phyloP scores from a whole-genome alignment of 2,329 filamentous ascomycete species.

The Zarea fungicola region DNA sequence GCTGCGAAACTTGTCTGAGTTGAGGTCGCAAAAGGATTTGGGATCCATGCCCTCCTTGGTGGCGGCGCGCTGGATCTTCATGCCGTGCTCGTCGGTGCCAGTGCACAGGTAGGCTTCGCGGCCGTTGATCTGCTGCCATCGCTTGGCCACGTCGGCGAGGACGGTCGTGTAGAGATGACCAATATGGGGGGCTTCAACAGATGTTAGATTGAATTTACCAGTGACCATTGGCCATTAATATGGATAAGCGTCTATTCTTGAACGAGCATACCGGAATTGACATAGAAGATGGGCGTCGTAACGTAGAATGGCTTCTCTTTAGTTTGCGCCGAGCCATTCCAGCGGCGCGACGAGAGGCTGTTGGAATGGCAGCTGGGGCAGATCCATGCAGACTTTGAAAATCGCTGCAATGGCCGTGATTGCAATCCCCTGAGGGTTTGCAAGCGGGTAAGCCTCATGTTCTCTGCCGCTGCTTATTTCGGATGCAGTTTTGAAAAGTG shows the following conservation, averaged over 20 bases:
- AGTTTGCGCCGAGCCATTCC: constrained; percentile 23
- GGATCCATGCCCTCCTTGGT: constrained; percentile 63
- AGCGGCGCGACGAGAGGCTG: constrained; percentile 21
- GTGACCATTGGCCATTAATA: no score
- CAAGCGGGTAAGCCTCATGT: constrained; percentile 26
- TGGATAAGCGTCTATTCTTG: not conserved
- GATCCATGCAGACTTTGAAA: constrained; percentile 20
- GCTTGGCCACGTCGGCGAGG: constrained; percentile 83
- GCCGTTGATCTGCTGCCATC: constrained; percentile 78
- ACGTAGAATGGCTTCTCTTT: constrained; percentile 80
- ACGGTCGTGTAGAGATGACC: constrained; percentile 94
- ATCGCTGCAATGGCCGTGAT: constrained; percentile 17
- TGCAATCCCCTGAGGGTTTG: constrained; percentile 23
- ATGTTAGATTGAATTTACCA: constrained; percentile 14
- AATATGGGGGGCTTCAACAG: constrained; percentile 71
- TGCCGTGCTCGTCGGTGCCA: constrained; percentile 94
- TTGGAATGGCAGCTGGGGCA: constrained; percentile 25
- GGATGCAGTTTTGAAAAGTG: not conserved
- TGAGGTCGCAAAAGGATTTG: constrained; percentile 83
- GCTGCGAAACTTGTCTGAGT: constrained; percentile 71
- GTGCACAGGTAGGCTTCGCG: constrained; percentile 71
- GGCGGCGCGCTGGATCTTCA: constrained; percentile 93
- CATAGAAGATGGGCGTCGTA: constrained; percentile 97
- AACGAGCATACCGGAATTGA: constrained; percentile 70
- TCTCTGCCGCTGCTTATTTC: not conserved